Evolutionary conservation across 331 rosid genomes (phyloP), one percentile per base, ranked within the genome.

Genomic region (Pyracantha coccinea): DNA sequence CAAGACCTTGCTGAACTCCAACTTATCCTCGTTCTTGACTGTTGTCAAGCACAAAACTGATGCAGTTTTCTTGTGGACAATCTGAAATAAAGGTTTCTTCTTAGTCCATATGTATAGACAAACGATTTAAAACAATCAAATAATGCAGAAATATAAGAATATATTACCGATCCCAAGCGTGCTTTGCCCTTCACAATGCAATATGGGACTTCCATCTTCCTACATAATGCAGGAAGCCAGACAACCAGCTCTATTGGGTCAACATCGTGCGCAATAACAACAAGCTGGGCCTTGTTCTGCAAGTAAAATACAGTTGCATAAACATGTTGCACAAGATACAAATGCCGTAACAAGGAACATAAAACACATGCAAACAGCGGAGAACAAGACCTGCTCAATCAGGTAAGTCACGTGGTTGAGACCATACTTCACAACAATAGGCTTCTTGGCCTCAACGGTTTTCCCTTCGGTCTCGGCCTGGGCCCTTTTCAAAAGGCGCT

Each of bases 261-360:
- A 4, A 85, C 88, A 75, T 85, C 88, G 14, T 85, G 88, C 6
- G 88, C 88, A 44, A 82, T 85, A 25, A 85, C 82, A 5, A 85
- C 88, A n/a, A 85, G 84, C 21, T 85, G 88, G 17, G 86, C 88
- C 64, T 85, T 85, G 86, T 81, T 85, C 88, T 85, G 81, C 41
- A 76, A 24, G 67, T 1, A 52, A 41, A 44, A 73, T 2, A 6
- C 32, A 44, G 20, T 28, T 70, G 7, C 53, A 11, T 4, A 79
- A 17, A 8, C 5, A 2, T 23, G 17, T 55, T 4, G 20, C 20
- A 28, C 20, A 72, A 35, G 62, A 66, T 8, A 1, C 14, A 8
- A 4, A 1, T 4, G 8, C 25, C 38, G 3, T 3, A 4, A 5
- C 4, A 9, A 35, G 7, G 16, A 41, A 50, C 21, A 16, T 10